Base-by-base conservation (phyloP, 2,329 filamentous ascomycete genomes). In the Penicillium psychrosexuale region DNA sequence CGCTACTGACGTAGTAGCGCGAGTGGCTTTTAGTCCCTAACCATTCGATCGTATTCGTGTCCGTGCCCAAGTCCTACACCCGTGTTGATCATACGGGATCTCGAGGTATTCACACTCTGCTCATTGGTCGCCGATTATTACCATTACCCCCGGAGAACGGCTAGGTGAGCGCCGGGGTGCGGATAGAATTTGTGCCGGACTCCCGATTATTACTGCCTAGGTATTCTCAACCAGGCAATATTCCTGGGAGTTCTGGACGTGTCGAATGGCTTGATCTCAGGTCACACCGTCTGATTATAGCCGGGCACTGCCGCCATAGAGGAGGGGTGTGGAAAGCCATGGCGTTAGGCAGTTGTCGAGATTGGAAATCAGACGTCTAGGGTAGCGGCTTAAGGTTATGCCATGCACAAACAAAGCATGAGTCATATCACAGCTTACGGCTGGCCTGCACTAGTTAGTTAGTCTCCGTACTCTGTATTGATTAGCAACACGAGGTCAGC, bases 101-200 rank as follows among this genome's bases (percentile, higher is more conserved):
- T 22, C 3, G n/a, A 37, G 28, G 37, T 44, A 8, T 34, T 47
- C 27, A 19, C 17, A 19, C 7, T 22, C 11, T 22, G 43, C 17
- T 51, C 19, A 57, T 59, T 60, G 47, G 60, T 22, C 39, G 5
- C 22, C 38, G 2, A 12, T 27, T 3, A 27, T 27, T 40, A 46
- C n/a, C 15, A n/a, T 39, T 5, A 43, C 55, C 34, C 48, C 51
- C 57, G 51, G 40, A 24, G 34, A 55, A 46, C 45, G 28, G 37
- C 40, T 37, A 30, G 38, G 51, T 50, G 36, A 39, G 24, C 50
- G 37, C 53, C 56, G 53, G 48, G 48, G 24, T 55, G 31, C 51
- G 60, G 60, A 59, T 34, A 33, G 24, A n/a, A 22, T 36, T 53
- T 31, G 53, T 62, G 60, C 61, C 60, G 61, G 27, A 50, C 27